Evolutionary conservation across 108 stramenopile genomes (phyloP), one percentile per base, ranked within the genome.

Genomic region (Cyclotella sp.): DNA sequence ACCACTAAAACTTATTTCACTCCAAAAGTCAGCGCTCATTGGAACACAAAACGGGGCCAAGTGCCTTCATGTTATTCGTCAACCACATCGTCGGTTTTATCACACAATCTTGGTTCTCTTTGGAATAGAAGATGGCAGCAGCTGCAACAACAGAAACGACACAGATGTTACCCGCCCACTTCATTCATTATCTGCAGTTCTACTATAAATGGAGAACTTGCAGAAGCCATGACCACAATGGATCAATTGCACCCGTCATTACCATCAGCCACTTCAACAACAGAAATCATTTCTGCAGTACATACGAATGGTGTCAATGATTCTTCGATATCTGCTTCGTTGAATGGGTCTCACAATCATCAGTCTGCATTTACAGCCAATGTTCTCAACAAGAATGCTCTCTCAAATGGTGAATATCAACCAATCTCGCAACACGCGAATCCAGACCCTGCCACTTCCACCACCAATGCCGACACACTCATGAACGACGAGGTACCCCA

Each of bases 401-500:
- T n/a, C 47, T 7, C n/a, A 49, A 49, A 9, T 49, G 47, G 47
- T 9, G n/a, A 49, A 49, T n/a, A 3, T 7, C 47, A 7, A 49
- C 9, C 47, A 3, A 49, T 49, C 9, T 49, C 47, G n/a, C 47
- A 3, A 49, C n/a, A 49, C 3, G n/a, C 47, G 2, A 49, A 49
- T 9, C 47, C 3, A 3, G 57, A 55, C 21, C n/a, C 55, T 12
- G 11, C 55, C 3, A 55, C 22, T 55, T 3, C n/a, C 1, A 55
- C 55, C 55, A 12, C 11, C 55, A n/a, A 9, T 24, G 21, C 22
- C 1, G 24, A 24, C 55, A 55, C 19, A 41, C 21, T 4, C 14
- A 30, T 55, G 42, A 68, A 69, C 28, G 28, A 59, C 9, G 90
- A 91, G 44, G 58, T 86, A 40, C 85, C 90, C 19, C 26, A 27